Conservation (phyloP, 495 filamentous ascomycete genomes). For the Podospora pseudocomata region DNA sequence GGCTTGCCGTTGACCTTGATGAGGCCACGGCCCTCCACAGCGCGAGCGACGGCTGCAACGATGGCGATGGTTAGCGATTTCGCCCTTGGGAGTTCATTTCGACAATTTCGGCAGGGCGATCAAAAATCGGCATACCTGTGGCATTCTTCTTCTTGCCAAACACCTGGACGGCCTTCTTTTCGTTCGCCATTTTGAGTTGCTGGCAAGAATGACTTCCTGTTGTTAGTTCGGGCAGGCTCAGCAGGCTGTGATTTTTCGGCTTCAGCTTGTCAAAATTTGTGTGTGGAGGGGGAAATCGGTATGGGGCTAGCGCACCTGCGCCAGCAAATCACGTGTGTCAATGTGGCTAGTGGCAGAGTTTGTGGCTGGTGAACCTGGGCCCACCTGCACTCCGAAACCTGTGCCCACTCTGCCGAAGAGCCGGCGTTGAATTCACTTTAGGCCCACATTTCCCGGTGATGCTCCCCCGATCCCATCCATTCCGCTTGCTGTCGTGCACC, state of each 20-base stretch:
- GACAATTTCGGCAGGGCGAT: slow-evolving; percentile 8
- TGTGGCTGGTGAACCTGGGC: slow-evolving; percentile 16
- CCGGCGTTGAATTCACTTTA: neutral
- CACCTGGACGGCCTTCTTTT: slow-evolving; percentile 36
- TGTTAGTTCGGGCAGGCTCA: slow-evolving; percentile 29
- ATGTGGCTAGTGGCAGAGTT: slow-evolving; percentile 9
- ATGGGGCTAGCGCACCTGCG: slow-evolving; percentile 31
- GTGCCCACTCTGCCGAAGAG: neutral
- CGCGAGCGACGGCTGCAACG: slow-evolving; percentile 36
- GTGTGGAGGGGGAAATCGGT: slow-evolving; percentile 36
- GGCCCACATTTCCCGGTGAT: neutral
- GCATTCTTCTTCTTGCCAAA: slow-evolving; percentile 45
- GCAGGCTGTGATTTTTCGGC: slow-evolving; percentile 30
- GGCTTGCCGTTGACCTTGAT: slow-evolving; percentile 98
- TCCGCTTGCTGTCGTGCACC: neutral
- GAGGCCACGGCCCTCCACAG: slow-evolving; percentile 58
- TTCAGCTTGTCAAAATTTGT: slow-evolving; percentile 30
- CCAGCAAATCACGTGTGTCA: slow-evolving; percentile 26
- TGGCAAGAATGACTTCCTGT: slow-evolving; percentile 35
- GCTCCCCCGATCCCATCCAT: neutral
- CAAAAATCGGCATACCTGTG: slow-evolving; percentile 31
- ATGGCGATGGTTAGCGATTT: slow-evolving; percentile 13
- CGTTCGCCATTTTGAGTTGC: slow-evolving; percentile 34
- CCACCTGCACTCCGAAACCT: neutral
- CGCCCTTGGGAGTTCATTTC: slow-evolving; percentile 14